Percentiles rank a stretch among this genome's conserved stretches.
phyloP scores from a whole-genome alignment of 805 yeast genomes.

The Yarrowia sp. region DNA sequence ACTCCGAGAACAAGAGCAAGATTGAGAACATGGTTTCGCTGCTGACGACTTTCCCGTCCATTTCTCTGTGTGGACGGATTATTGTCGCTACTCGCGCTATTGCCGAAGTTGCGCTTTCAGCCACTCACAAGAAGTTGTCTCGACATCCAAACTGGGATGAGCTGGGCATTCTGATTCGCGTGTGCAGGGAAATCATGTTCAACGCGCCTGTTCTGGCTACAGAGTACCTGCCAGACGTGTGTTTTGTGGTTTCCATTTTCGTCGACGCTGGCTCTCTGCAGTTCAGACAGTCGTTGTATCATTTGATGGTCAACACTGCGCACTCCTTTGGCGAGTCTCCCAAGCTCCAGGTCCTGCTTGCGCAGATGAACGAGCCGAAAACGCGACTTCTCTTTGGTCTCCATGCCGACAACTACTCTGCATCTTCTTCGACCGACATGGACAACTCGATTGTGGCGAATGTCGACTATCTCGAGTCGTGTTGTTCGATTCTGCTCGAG shows the following conservation, averaged over 20 bases:
- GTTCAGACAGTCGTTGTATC: constrained; percentile 60
- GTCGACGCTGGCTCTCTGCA: constrained; percentile 52
- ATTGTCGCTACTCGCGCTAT: constrained; percentile 39
- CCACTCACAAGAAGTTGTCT: constrained; percentile 34
- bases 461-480: constrained; percentile 32
- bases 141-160: constrained; percentile 66
- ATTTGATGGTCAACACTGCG: constrained; percentile 60
- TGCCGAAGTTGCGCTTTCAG: constrained; percentile 1
- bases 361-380: constrained; percentile 31
- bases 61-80: constrained; percentile 68
- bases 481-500: constrained; percentile 32
- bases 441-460: constrained; percentile 28
- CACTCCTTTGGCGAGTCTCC: constrained; percentile 57
- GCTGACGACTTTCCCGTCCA: constrained; percentile 63
- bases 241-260: constrained; percentile 62
- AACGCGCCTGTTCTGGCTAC: constrained; percentile 46
- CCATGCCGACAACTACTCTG: constrained; percentile 30
- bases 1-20: constrained; percentile 31
- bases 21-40: constrained; percentile 60
- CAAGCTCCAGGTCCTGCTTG: constrained; percentile 46
- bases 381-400: constrained; percentile 34
- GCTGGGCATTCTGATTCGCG: constrained; percentile 61
- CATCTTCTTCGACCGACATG: background rate
- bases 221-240: constrained; percentile 58
- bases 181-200: constrained; percentile 65